Evolutionary conservation across 208 protist species (phyloP).

Genomic region (Tetramitus jugosus): DNA sequence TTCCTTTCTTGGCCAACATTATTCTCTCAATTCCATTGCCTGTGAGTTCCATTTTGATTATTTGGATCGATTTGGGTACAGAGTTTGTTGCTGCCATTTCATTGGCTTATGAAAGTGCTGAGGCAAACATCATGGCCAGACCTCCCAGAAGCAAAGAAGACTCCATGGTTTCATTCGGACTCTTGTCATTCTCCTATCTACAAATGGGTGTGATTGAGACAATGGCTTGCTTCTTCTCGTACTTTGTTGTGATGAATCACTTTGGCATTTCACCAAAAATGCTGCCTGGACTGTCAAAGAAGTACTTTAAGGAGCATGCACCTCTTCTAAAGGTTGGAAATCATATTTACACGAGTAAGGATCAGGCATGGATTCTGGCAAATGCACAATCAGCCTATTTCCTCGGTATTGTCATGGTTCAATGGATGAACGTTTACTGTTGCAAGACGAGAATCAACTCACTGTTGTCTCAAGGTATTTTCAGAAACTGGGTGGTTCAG

Average conservation of each 20-base stretch:
- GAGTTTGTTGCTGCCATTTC: slow-evolving; percentile 56
- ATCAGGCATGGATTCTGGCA: slow-evolving; percentile 10
- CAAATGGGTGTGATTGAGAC: slow-evolving; percentile 53
- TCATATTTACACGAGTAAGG: background rate
- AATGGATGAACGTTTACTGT: slow-evolving; percentile 48
- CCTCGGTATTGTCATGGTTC: slow-evolving; percentile 50
- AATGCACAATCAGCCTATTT: slow-evolving; percentile 60
- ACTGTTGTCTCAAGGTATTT: slow-evolving; percentile 17
- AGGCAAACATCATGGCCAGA: slow-evolving; percentile 60
- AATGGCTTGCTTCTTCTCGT: slow-evolving; percentile 47
- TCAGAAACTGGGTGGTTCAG: background rate
- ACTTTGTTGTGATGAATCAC: slow-evolving; percentile 43
- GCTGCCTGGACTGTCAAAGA: background rate
- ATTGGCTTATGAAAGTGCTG: slow-evolving; percentile 57
- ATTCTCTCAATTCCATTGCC: slow-evolving; percentile 45
- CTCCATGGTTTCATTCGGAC: slow-evolving; percentile 46
- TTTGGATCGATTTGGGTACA: slow-evolving; percentile 58
- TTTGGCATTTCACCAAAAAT: slow-evolving; percentile 25
- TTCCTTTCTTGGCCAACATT: slow-evolving; percentile 52
- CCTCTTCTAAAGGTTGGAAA: background rate
- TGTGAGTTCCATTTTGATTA: slow-evolving; percentile 55
- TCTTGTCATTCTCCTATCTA: slow-evolving; percentile 56
- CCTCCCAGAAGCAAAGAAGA: slow-evolving; percentile 45
- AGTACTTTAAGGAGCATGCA: background rate
- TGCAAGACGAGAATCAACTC: slow-evolving; percentile 21